These are phyloP conservation scores for Colletotrichum somersetense DNA, from an alignment of 2,329 filamentous ascomycete genomes.

Conservation along the genomic window DNA sequence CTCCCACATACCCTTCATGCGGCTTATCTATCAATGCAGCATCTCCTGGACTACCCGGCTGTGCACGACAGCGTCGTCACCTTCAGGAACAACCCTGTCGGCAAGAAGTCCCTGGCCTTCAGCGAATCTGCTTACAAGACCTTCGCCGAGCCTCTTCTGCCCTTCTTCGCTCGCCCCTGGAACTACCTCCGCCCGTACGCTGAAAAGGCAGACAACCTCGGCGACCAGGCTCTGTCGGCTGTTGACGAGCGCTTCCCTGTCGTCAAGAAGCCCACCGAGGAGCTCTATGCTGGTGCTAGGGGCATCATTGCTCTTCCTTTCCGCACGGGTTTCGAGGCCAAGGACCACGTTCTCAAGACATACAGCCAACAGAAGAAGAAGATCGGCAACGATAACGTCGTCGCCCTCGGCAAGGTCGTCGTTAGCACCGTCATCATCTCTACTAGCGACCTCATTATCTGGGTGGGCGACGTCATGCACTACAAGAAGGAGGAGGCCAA, in stretches of 20 bases:
- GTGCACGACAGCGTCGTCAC: slow-evolving; percentile 82
- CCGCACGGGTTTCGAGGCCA: slow-evolving; percentile 71
- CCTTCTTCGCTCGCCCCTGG: slow-evolving; percentile 84
- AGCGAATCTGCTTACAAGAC: slow-evolving; percentile 80
- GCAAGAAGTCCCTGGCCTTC: slow-evolving; percentile 83
- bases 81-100: slow-evolving; percentile 86
- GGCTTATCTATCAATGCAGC: slow-evolving; percentile 62
- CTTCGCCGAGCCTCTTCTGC: slow-evolving; percentile 82
- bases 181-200: slow-evolving; percentile 88
- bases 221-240: slow-evolving; percentile 76
- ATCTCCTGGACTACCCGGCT: slow-evolving; percentile 86
- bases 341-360: slow-evolving; percentile 70
- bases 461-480: slow-evolving; percentile 70
- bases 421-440: slow-evolving; percentile 77
- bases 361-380: slow-evolving; percentile 73
- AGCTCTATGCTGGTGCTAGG: slow-evolving; percentile 75
- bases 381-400: slow-evolving; percentile 71
- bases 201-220: slow-evolving; percentile 81
- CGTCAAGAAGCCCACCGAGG: slow-evolving; percentile 80
- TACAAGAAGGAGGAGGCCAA: slow-evolving; percentile 73
- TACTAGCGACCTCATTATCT: slow-evolving; percentile 73
- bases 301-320: slow-evolving; percentile 72
- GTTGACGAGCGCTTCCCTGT: slow-evolving; percentile 79
- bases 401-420: slow-evolving; percentile 78
- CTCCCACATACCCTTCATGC: background rate